Evolutionary conservation across 495 filamentous ascomycete genomes (phyloP).

Genomic region (Thozetella sp.): DNA sequence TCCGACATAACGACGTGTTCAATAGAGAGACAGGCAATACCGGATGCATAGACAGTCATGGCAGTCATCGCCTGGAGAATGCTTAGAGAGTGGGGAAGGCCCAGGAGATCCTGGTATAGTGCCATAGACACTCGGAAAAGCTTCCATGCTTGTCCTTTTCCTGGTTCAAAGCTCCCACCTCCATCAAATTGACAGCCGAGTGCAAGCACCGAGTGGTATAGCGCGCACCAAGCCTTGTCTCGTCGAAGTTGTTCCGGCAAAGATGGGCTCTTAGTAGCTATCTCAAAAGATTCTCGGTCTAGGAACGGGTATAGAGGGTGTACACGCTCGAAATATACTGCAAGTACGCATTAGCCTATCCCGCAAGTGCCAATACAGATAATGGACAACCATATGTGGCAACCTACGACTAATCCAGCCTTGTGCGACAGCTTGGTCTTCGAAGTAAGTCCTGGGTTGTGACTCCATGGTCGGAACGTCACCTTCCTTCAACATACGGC

Average conservation of each 20-base stretch:
- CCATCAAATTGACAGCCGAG: constrained; percentile 31
- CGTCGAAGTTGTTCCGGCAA: constrained; percentile 18
- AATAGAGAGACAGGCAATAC: constrained; percentile 32
- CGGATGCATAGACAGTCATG: constrained; percentile 26
- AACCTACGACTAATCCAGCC: constrained; percentile 9
- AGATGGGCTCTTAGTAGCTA: constrained; percentile 15
- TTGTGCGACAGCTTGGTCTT: constrained; percentile 18
- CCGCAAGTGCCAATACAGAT: too few relatives aligned
- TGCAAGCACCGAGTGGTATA: constrained; percentile 38
- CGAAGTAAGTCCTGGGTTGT: constrained; percentile 2
- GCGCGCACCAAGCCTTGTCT: constrained; percentile 14
- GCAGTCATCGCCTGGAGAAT: constrained; percentile 19
- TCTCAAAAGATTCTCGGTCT: constrained; percentile 27
- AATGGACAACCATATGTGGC: too few relatives aligned
- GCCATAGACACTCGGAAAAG: constrained; percentile 20
- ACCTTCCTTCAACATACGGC: constrained; percentile 11
- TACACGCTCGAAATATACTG: constrained; percentile 33
- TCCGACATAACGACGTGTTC: constrained; percentile 30
- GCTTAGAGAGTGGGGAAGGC: neutral
- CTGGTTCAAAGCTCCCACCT: constrained; percentile 32
- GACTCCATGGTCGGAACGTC: constrained; percentile 6
- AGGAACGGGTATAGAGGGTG: constrained; percentile 37
- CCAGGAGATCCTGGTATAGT: neutral
- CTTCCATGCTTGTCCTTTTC: constrained; percentile 33
- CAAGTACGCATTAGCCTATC: too few relatives aligned